Percentiles rank a stretch among this genome's conserved stretches.
phyloP scores from a whole-genome alignment of 2,329 filamentous ascomycete genomes.

The Bipolaris oryzae region DNA sequence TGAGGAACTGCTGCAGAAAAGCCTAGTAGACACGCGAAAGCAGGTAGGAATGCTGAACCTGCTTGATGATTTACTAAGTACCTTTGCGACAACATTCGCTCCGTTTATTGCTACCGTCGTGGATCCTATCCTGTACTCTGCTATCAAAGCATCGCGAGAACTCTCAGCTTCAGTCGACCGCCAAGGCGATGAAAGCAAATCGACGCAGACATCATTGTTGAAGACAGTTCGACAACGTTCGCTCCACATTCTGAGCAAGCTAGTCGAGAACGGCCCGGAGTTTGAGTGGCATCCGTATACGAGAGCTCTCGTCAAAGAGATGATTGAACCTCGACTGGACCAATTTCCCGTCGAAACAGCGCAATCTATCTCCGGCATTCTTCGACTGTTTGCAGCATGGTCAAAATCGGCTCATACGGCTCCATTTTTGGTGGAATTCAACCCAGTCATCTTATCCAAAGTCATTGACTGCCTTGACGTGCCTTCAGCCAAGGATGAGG shows the following conservation, averaged over 20 bases:
- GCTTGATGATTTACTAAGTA: slow-evolving; percentile 83
- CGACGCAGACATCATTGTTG: slow-evolving; percentile 61
- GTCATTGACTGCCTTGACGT: slow-evolving; percentile 75
- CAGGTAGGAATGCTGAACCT: slow-evolving; percentile 93
- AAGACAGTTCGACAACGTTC: slow-evolving; percentile 72
- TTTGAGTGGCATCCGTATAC: slow-evolving; percentile 77
- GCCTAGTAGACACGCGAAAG: slow-evolving; percentile 72
- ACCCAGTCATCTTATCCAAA: slow-evolving; percentile 66
- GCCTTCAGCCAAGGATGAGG: slow-evolving; percentile 80
- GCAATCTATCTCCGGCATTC: slow-evolving; percentile 82
- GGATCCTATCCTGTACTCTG: slow-evolving; percentile 80
- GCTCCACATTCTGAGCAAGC: slow-evolving; percentile 79
- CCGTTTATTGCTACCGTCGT: slow-evolving; percentile 72
- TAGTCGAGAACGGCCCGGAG: slow-evolving; percentile 74
- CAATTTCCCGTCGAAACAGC: slow-evolving; percentile 84
- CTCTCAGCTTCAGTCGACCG: slow-evolving; percentile 38
- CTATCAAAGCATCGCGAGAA: slow-evolving; percentile 67
- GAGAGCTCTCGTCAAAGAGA: slow-evolving; percentile 71
- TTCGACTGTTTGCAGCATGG: slow-evolving; percentile 84
- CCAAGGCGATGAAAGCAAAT: slow-evolving; percentile 29
- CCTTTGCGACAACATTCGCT: slow-evolving; percentile 75
- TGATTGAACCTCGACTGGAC: slow-evolving; percentile 77
- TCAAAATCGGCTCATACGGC: slow-evolving; percentile 70
- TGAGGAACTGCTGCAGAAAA: slow-evolving; percentile 50
- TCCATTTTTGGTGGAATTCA: slow-evolving; percentile 70